Conservation (phyloP, 768 basidiomycete genomes). For the Russula sp. region DNA sequence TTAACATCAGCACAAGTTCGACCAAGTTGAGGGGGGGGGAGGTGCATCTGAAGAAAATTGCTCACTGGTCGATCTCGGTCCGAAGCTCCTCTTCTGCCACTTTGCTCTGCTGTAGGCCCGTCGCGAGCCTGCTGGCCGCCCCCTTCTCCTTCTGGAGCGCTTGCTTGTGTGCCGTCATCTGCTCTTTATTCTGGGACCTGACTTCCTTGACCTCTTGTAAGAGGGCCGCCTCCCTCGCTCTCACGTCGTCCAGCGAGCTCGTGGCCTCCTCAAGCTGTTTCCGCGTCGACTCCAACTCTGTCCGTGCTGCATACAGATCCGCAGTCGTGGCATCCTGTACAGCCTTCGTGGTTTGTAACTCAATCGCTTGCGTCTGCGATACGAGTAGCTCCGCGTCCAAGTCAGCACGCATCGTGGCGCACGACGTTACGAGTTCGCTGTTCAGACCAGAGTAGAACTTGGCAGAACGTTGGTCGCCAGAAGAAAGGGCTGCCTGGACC, state of each 20-base stretch:
- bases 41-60: conserved; percentile 5
- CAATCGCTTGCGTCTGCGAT: conserved; percentile 25
- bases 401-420: conserved; percentile 18
- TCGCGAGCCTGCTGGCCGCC: conserved; percentile 39
- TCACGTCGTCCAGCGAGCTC: conserved; percentile 20
- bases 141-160: conserved; percentile 30
- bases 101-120: conserved; percentile 46
- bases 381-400: conserved; percentile 16
- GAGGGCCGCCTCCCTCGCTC: conserved; percentile 24
- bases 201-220: conserved; percentile 25
- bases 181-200: conserved; percentile 28
- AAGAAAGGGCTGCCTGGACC: not conserved
- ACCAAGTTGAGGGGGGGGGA: too few species aligned
- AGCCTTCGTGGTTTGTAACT: conserved; percentile 36
- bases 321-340: conserved; percentile 37
- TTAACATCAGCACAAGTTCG: not conserved
- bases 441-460: conserved; percentile 18
- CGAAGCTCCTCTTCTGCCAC: conserved; percentile 62
- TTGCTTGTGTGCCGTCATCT: conserved; percentile 28
- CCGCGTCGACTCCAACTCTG: conserved; percentile 22
- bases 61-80: conserved; percentile 62
- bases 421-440: conserved; percentile 22
- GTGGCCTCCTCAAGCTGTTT: conserved; percentile 23
- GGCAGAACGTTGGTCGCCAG: conserved; percentile 2
- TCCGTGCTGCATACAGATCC: conserved; percentile 31